Evolutionary conservation across 1,139 yeast species (phyloP), one percentile per base, ranked within the genome.

Genomic region (Magnusiomyces suaveolens): DNA sequence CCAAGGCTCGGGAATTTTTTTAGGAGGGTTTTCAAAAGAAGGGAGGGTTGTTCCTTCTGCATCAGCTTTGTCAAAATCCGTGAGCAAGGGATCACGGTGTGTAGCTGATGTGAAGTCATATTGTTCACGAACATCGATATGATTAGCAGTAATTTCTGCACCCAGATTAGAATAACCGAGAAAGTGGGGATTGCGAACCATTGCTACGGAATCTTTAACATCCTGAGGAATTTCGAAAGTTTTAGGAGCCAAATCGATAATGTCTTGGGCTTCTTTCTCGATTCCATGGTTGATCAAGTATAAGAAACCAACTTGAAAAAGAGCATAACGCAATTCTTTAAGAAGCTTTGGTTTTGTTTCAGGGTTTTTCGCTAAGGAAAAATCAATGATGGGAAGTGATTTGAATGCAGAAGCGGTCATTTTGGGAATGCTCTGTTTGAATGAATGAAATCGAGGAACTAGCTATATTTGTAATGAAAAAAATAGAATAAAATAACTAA

Each of bases 41-140:
- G 44, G 18, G 25, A 20, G 20, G 25, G 18, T 25, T n/a, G 4
- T 16, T 3, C 44, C 44, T 21, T 78, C 60, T 0, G 83, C 84
- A 25, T 73, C 78, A n/a, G 67, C 74, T 21, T 52, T 43, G 16
- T 39, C 68, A 20, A 41, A 41, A 60, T 2, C 57, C 33, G 16
- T 64, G 33, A 20, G n/a, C 51, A 32, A 26, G 29, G 60, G 56
- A 39, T 57, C 60, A 1, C 52, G 39, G 12, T 80, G 78, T 25
- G 79, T 69, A 54, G 81, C 85, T 1, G 84, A 80, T 2, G 81
- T 87, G 59, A 83, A 72, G 63, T 83, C 88, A 58, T 80, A 80
- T 68, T 82, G 87, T 62, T 82, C 87, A 59, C 88, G 71, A 78
- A 84, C 76, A 62, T 83, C 88, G 8, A 80, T 75, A 43, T 73